These are phyloP conservation scores for Botryotinia convoluta DNA, from an alignment of 2,329 filamentous ascomycete species.

Conservation along the genomic window DNA sequence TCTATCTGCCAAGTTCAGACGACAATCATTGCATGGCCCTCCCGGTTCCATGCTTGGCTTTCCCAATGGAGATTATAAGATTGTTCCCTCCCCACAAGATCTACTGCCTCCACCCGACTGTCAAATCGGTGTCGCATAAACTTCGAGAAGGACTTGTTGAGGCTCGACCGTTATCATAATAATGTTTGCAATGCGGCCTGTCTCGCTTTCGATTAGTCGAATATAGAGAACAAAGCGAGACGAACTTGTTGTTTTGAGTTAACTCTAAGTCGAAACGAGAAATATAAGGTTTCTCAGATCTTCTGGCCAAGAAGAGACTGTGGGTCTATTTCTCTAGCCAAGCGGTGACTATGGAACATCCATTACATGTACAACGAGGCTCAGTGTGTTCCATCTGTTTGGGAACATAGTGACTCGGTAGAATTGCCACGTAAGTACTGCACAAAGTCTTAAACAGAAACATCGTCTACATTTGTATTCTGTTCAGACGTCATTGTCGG, in stretches of 20 bases:
- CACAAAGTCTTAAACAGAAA: not conserved
- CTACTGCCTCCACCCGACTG: slow-evolving; percentile 10
- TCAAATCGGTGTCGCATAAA: slow-evolving; percentile 11
- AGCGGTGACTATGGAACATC: not conserved
- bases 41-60: slow-evolving; percentile 7
- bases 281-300: not conserved
- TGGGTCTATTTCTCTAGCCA: not conserved
- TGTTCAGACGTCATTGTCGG: not conserved
- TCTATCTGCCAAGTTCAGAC: slow-evolving; percentile 11
- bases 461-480: not conserved
- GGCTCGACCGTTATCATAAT: slow-evolving; percentile 8
- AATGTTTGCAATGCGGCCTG: slow-evolving; percentile 10
- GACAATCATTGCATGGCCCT: slow-evolving; percentile 2
- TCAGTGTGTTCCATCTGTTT: slow-evolving; percentile 10
- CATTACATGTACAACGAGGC: not conserved
- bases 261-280: not conserved
- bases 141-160: slow-evolving; percentile 13
- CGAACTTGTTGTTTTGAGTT: slow-evolving; percentile 4
- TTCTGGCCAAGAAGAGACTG: not conserved
- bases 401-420: not conserved
- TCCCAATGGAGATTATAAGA: slow-evolving; percentile 1
- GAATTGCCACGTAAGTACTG: not conserved
- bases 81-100: slow-evolving; percentile 18
- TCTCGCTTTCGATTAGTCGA: slow-evolving; percentile 2
- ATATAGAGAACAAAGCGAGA: slow-evolving; percentile 5